Percentiles rank a stretch among this genome's conserved stretches.
Conservation (phyloP, 805 yeast genomes). For the Saccharomycopsis sp. region DNA sequence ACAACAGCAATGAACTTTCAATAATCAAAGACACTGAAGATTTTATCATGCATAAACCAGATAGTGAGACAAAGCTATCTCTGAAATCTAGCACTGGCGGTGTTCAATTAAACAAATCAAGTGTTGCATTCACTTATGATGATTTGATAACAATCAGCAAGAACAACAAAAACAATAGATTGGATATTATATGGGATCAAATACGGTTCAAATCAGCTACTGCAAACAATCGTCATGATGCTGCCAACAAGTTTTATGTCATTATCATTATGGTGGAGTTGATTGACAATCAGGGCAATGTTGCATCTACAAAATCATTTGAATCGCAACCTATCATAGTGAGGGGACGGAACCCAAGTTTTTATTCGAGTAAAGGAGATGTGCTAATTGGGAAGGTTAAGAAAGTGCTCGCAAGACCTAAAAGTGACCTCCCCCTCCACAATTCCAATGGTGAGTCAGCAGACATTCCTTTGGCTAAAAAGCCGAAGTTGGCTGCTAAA, state of each 20-base stretch:
- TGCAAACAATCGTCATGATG: constrained; percentile 26
- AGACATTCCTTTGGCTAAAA: background rate
- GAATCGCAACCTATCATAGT: constrained; percentile 44
- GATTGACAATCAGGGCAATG: constrained; percentile 24
- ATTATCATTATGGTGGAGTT: constrained; percentile 23
- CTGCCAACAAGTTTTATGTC: constrained; percentile 23
- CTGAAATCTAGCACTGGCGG: too few relatives aligned
- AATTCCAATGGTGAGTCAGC: background rate
- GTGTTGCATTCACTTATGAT: background rate
- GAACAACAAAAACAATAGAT: background rate
- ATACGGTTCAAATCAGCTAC: constrained; percentile 29
- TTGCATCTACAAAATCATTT: constrained; percentile 22
- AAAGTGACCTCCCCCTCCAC: too few relatives aligned
- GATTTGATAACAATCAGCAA: too few relatives aligned
- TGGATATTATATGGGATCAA: constrained; percentile 26
- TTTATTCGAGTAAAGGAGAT: constrained; percentile 47
- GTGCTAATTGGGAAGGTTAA: constrained; percentile 31
- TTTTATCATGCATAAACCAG: constrained; percentile 1
- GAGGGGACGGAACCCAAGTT: constrained; percentile 57
- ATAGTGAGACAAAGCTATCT: background rate
- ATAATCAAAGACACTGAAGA: constrained; percentile 2
- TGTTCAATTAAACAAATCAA: background rate
- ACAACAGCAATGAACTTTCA: constrained; percentile 1
- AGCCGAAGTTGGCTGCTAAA: too few relatives aligned
- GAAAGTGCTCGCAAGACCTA: background rate